Conservation (phyloP, 352 stramenopile genomes). For the Globisporangium iwayamae region DNA sequence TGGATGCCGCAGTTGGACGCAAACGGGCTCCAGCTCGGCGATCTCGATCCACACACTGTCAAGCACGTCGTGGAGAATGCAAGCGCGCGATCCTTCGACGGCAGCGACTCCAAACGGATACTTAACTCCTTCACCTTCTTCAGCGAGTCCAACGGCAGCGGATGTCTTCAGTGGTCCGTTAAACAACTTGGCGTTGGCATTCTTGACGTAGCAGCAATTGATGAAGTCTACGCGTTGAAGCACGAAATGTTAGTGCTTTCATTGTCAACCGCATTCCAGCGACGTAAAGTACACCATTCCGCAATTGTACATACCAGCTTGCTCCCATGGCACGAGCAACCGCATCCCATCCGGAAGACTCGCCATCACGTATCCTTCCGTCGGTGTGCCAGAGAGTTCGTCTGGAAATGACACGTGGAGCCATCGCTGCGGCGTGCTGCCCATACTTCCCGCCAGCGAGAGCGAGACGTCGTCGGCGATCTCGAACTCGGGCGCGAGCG, state of each 20-base stretch:
- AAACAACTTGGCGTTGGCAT: conserved; percentile 34
- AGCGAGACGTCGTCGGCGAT: conserved; percentile 17
- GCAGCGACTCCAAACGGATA: conserved; percentile 47
- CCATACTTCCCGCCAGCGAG: background rate
- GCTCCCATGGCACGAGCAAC: conserved; percentile 52
- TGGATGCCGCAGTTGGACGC: conserved; percentile 34
- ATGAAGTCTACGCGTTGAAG: conserved; percentile 23
- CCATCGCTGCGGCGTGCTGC: conserved; percentile 31
- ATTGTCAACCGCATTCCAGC: background rate
- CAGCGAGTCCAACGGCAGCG: conserved; percentile 28
- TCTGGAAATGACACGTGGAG: conserved; percentile 49
- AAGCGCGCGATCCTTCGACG: conserved; percentile 21
- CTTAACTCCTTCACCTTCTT: conserved; percentile 26
- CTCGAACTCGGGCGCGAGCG: conserved; percentile 33
- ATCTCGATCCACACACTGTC: conserved; percentile 57
- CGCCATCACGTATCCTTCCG: conserved; percentile 55
- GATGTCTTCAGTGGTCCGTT: conserved; percentile 27
- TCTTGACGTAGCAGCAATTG: conserved; percentile 39
- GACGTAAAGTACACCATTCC: background rate
- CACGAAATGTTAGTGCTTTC: background rate
- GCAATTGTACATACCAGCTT: conserved; percentile 18
- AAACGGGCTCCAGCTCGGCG: conserved; percentile 39
- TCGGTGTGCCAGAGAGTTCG: conserved; percentile 15
- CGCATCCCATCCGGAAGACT: conserved; percentile 35
- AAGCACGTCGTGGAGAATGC: conserved; percentile 43